A percentile compares a stretch with the other conserved stretches of the same genome.
phyloP scores from a whole-genome alignment of 768 basidiomycete genomes.

The Megacollybia marginata region DNA sequence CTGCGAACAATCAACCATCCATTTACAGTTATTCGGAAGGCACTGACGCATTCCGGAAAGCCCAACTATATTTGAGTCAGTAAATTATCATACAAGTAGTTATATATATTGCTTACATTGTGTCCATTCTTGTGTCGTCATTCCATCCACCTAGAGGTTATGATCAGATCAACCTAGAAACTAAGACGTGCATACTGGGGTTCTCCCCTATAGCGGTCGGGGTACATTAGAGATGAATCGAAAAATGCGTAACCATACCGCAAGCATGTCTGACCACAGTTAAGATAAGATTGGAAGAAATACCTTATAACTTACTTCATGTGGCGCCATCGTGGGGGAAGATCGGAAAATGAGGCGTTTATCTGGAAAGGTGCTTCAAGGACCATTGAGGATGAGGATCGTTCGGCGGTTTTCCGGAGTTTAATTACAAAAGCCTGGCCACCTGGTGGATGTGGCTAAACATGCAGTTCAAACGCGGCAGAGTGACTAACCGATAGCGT shows the following conservation, averaged over 20 bases:
- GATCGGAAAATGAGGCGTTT: conserved; percentile 39
- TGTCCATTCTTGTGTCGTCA: conserved; percentile 26
- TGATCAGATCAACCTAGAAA: not conserved
- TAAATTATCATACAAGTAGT: too few species aligned
- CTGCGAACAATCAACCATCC: conserved; percentile 25
- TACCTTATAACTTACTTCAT: conserved; percentile 49
- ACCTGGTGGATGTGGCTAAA: conserved; percentile 25
- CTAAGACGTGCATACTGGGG: conserved; percentile 30
- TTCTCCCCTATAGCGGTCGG: conserved; percentile 37
- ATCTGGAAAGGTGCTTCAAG: conserved; percentile 68
- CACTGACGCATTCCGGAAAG: conserved; percentile 49
- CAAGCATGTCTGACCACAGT: conserved; percentile 40
- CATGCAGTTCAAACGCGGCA: not conserved
- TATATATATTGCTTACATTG: conserved; percentile 14
- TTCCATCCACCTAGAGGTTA: not conserved
- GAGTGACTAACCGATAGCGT: conserved; percentile 45
- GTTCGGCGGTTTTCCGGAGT: conserved; percentile 62
- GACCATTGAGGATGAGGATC: conserved; percentile 66
- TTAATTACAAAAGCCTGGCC: conserved; percentile 79
- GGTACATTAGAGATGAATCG: too few species aligned
- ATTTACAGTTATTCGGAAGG: conserved; percentile 7
- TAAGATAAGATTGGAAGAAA: not conserved
- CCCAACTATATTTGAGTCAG: conserved; percentile 25
- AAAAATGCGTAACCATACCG: conserved; percentile 26
- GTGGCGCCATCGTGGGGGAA: conserved; percentile 61